These are phyloP conservation scores for Suhomyces prunicola DNA, from an alignment of 805 yeast genomes.

Conservation along the genomic window DNA sequence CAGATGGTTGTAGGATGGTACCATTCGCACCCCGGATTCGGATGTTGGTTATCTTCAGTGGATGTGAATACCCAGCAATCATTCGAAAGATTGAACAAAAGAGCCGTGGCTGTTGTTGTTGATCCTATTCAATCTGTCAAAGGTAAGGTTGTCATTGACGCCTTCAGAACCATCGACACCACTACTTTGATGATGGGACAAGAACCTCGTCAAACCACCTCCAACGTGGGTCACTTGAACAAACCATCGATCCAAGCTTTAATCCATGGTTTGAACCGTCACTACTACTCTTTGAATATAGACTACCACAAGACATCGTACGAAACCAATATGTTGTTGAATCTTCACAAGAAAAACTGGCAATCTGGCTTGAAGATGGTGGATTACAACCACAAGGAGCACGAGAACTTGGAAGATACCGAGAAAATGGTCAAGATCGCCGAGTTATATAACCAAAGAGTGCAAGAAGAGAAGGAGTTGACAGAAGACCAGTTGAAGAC, in stretches of 20 bases:
- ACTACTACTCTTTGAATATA: conserved; percentile 91
- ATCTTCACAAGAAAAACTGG: conserved; percentile 94
- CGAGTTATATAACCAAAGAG: conserved; percentile 81
- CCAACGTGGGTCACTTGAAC: conserved; percentile 90
- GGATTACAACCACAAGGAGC: conserved; percentile 76
- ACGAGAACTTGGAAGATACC: conserved; percentile 67
- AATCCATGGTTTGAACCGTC: conserved; percentile 95
- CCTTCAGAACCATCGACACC: conserved; percentile 90
- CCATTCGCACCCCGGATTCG: conserved; percentile 95
- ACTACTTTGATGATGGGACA: conserved; percentile 89
- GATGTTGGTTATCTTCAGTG: conserved; percentile 97
- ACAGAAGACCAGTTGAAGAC: conserved; percentile 87
- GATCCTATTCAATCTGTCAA: conserved; percentile 98
- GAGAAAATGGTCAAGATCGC: conserved; percentile 86
- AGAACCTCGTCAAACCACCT: conserved; percentile 97
- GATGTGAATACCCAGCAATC: conserved; percentile 98
- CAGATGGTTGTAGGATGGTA: conserved; percentile 99
- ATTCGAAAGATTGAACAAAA: conserved; percentile 89
- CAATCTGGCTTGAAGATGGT: conserved; percentile 80
- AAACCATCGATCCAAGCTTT: conserved; percentile 96
- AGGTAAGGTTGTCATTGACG: conserved; percentile 98
- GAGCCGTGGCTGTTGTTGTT: conserved; percentile 97
- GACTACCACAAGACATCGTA: conserved; percentile 89
- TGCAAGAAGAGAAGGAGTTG: conserved; percentile 87
- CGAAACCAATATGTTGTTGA: conserved; percentile 91